A percentile compares a stretch with the other conserved stretches of the same genome.
Evolutionary conservation across 495 filamentous ascomycete species (phyloP).

Genomic region (Halenospora varia): DNA sequence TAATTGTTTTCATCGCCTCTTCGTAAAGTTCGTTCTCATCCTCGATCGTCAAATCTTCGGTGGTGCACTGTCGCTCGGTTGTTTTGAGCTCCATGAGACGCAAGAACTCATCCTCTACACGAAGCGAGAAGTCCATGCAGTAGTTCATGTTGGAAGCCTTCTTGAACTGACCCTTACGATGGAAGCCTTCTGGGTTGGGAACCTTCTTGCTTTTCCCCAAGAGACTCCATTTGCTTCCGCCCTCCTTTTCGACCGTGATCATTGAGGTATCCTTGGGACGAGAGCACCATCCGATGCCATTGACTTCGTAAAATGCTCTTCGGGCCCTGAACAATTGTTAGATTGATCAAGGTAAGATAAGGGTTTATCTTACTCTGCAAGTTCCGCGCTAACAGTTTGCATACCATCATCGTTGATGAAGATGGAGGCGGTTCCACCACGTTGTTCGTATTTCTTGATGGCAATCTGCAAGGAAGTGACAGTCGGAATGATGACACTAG

Average conservation of each 20-base stretch:
- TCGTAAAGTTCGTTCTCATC: conserved; percentile 49
- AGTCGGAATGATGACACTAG: conserved; percentile 31
- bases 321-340: conserved; percentile 27
- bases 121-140: conserved; percentile 50
- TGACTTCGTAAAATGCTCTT: conserved; percentile 57
- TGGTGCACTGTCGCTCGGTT: not conserved
- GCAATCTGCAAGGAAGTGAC: conserved; percentile 32
- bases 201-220: conserved; percentile 14
- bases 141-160: conserved; percentile 75
- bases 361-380: conserved; percentile 13
- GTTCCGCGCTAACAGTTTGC: conserved; percentile 36
- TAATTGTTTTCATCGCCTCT: conserved; percentile 43
- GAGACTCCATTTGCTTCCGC: conserved; percentile 31
- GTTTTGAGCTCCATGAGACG: conserved; percentile 25
- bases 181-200: conserved; percentile 34
- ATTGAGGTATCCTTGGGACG: conserved; percentile 55
- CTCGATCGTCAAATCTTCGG: conserved; percentile 41
- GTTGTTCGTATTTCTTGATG: conserved; percentile 50
- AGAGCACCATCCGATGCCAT: conserved; percentile 58
- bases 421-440: conserved; percentile 67
- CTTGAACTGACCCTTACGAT: conserved; percentile 64
- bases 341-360: not conserved
- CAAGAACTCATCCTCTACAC: conserved; percentile 53
- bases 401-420: conserved; percentile 71
- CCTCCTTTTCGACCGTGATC: too few species aligned